Conservation (phyloP, 1,284 basidiomycete species). For the Malassezia cuniculi region DNA sequence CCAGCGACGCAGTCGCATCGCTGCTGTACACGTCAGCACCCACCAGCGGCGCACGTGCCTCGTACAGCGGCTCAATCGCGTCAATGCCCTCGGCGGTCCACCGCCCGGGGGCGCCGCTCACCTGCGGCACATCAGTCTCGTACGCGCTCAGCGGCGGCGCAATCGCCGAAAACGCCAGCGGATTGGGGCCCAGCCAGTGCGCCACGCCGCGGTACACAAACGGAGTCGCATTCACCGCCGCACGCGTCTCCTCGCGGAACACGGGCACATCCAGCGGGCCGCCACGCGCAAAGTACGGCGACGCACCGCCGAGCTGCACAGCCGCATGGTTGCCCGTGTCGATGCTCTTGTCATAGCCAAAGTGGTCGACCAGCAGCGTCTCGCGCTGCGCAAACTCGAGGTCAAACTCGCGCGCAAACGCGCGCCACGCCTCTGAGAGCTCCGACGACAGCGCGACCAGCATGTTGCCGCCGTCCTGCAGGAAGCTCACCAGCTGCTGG, state of each 20-base stretch:
- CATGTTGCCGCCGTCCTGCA: conserved; percentile 62
- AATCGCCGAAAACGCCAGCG: conserved; percentile 68
- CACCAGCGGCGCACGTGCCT: conserved; percentile 18
- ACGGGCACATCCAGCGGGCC: conserved; percentile 33
- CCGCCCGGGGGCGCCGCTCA: conserved; percentile 8
- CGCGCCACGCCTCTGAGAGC: conserved; percentile 48
- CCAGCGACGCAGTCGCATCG: conserved; percentile 50
- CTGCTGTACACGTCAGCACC: conserved; percentile 14
- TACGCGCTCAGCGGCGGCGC: conserved; percentile 54
- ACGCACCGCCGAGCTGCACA: conserved; percentile 20
- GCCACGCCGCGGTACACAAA: conserved; percentile 64
- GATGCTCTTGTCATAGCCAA: conserved; percentile 25
- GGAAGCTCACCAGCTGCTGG: conserved; percentile 63
- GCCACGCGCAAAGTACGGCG: conserved; percentile 11
- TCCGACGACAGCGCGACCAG: conserved; percentile 64
- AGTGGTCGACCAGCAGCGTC: conserved; percentile 48
- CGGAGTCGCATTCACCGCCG: conserved; percentile 48
- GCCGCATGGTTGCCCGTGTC: conserved; percentile 31
- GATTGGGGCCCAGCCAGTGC: conserved; percentile 63
- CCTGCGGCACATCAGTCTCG: conserved; percentile 56
- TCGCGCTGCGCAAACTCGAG: conserved; percentile 49
- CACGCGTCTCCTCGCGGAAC: conserved; percentile 45
- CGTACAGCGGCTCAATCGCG: conserved; percentile 18
- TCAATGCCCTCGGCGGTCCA: conserved; percentile 19
- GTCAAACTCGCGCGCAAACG: conserved; percentile 51